Evolutionary conservation across 2,329 filamentous ascomycete species (phyloP).

Genomic region (Magnaporthiopsis rhizophila): DNA sequence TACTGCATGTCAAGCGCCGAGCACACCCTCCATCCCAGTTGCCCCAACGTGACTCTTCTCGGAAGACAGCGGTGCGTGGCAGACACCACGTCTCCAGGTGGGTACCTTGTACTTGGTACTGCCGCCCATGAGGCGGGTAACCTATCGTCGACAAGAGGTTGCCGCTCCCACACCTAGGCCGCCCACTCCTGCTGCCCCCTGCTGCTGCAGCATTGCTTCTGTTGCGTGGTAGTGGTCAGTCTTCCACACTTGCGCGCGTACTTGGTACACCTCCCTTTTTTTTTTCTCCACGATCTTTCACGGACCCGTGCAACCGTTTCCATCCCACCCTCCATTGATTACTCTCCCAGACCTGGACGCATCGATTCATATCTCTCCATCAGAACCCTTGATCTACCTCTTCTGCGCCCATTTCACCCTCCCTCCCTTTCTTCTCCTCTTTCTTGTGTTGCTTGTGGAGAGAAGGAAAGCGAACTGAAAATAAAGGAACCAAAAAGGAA

Average conservation of each 20-base stretch:
- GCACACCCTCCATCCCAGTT: conserved; percentile 16
- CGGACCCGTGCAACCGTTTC: conserved; percentile 10
- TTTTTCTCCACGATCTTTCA: conserved; percentile 11
- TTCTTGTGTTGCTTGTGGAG: background rate
- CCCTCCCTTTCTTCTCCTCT: background rate
- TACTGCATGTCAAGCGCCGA: conserved; percentile 29
- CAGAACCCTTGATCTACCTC: background rate
- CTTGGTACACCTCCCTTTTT: conserved; percentile 6
- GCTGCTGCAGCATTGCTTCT: conserved; percentile 4
- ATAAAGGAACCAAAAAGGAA: background rate
- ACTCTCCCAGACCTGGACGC: background rate
- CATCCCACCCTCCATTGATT: background rate
- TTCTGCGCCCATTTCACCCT: background rate
- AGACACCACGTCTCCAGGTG: conserved; percentile 14
- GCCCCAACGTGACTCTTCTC: conserved; percentile 5
- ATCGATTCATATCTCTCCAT: background rate
- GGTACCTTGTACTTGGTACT: conserved; percentile 14
- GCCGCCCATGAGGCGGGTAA: conserved; percentile 19
- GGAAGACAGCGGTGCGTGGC: conserved; percentile 1
- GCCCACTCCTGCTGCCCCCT: conserved; percentile 10
- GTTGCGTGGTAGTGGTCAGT: conserved; percentile 7
- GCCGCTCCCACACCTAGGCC: conserved; percentile 23
- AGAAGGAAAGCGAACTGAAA: background rate
- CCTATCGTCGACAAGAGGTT: conserved; percentile 16
- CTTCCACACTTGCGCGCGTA: conserved; percentile 11